These are phyloP conservation scores for Diplodia seriata DNA, from an alignment of 2,329 filamentous ascomycete species.

Conservation along the genomic window DNA sequence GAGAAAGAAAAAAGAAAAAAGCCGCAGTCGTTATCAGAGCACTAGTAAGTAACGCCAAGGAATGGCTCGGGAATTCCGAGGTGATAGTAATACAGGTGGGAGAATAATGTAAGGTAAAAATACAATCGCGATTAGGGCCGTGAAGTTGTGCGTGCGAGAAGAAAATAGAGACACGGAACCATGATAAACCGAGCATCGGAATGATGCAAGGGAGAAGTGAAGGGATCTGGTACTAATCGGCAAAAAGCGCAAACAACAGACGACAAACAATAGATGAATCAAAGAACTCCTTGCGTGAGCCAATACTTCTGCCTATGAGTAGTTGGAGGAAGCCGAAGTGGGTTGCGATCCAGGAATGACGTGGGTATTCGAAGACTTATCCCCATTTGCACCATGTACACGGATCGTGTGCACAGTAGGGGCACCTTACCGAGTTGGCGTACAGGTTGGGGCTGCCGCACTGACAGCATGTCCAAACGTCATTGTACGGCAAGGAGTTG, in stretches of 20 bases:
- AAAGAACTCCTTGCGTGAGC: constrained; percentile 5
- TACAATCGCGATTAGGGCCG: background rate
- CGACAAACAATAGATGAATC: background rate
- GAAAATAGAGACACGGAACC: too few relatives aligned
- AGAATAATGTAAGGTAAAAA: background rate
- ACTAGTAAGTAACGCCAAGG: background rate
- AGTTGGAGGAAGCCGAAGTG: background rate
- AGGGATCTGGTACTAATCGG: background rate
- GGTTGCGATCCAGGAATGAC: background rate
- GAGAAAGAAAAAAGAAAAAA: background rate
- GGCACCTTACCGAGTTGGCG: background rate
- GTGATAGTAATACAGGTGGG: too few relatives aligned
- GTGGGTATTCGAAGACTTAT: background rate
- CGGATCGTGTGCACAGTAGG: background rate
- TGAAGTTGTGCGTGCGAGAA: background rate
- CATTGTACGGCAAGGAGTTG: background rate
- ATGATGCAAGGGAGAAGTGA: constrained; percentile 11
- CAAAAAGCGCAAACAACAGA: background rate
- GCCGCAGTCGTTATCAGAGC: background rate
- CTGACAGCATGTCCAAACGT: constrained; percentile 8
- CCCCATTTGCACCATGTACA: background rate
- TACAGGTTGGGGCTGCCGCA: background rate
- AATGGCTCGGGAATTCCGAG: background rate
- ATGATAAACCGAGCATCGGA: background rate
- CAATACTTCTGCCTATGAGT: background rate